These are phyloP conservation scores for Agaricus blazei DNA, from an alignment of 768 basidiomycete genomes.

Conservation along the genomic window DNA sequence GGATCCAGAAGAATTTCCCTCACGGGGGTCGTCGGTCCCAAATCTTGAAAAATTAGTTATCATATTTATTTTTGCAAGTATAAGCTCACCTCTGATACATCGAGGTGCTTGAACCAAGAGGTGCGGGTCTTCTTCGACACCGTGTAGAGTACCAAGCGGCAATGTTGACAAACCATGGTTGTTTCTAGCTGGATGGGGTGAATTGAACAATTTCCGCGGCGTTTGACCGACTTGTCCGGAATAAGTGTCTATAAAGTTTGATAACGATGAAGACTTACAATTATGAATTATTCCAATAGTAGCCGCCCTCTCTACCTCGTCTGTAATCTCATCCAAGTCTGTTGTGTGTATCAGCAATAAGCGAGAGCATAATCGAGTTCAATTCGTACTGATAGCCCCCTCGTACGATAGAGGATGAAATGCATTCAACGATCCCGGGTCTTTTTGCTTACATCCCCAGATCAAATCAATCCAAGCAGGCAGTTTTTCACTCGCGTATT, in stretches of 20 bases:
- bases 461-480: slow-evolving; percentile 92
- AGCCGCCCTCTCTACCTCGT: slow-evolving; percentile 85
- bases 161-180: slow-evolving; percentile 69
- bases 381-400: slow-evolving; percentile 66
- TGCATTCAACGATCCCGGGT: slow-evolving; percentile 70
- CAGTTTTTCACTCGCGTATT: slow-evolving; percentile 78
- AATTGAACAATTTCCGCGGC: slow-evolving; percentile 76
- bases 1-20: slow-evolving; percentile 51
- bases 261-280: slow-evolving; percentile 41
- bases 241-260: not conserved
- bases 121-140: slow-evolving; percentile 81
- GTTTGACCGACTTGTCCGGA: slow-evolving; percentile 75
- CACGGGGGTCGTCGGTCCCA: slow-evolving; percentile 43
- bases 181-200: slow-evolving; percentile 71
- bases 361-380: not conserved
- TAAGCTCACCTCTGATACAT: slow-evolving; percentile 48
- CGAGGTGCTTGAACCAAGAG: slow-evolving; percentile 53
- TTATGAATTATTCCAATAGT: slow-evolving; percentile 95
- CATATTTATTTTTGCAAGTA: not conserved
- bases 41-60: slow-evolving; percentile 28
- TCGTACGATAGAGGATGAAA: slow-evolving; percentile 95
- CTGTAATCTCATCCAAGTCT: slow-evolving; percentile 85
- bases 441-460: slow-evolving; percentile 85
- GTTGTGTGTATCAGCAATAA: not conserved
- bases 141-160: slow-evolving; percentile 65